Percentiles rank a stretch among this genome's conserved stretches.
phyloP scores from a whole-genome alignment of 768 basidiomycete species.

The Suillus subluteus region DNA sequence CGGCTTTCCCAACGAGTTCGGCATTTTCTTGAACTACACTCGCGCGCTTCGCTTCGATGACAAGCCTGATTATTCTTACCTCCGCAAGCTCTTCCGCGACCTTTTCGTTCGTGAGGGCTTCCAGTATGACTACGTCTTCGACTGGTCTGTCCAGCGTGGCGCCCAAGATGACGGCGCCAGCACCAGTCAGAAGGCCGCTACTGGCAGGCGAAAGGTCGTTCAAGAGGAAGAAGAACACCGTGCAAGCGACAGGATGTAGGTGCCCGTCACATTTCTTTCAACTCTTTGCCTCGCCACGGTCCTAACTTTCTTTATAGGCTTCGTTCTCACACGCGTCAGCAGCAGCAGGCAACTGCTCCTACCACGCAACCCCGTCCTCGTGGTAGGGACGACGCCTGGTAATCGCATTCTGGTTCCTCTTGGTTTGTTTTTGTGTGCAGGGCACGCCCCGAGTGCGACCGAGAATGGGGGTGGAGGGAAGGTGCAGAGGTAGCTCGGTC shows the following conservation, averaged over 20 bases:
- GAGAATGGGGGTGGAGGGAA: slow-evolving; percentile 44
- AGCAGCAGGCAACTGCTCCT: slow-evolving; percentile 63
- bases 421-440: slow-evolving; percentile 36
- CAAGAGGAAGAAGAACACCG: slow-evolving; percentile 87
- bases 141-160: slow-evolving; percentile 91
- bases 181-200: slow-evolving; percentile 62
- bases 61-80: slow-evolving; percentile 99
- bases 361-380: slow-evolving; percentile 49
- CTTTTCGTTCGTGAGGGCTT: slow-evolving; percentile 96
- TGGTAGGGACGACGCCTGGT: slow-evolving; percentile 53
- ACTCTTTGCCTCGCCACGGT: slow-evolving; percentile 17
- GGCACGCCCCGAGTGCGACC: slow-evolving; percentile 49
- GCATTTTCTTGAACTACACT: slow-evolving; percentile 98
- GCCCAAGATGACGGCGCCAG: slow-evolving; percentile 69
- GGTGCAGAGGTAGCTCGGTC: slow-evolving; percentile 38
- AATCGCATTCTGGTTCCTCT: slow-evolving; percentile 27
- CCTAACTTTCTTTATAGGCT: slow-evolving; percentile 54
- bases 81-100: slow-evolving; percentile 99
- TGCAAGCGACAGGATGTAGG: slow-evolving; percentile 83
- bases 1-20: slow-evolving; percentile 99
- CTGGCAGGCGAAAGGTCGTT: slow-evolving; percentile 76
- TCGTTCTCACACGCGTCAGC: slow-evolving; percentile 85
- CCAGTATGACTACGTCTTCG: slow-evolving; percentile 99
- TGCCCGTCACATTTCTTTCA: slow-evolving; percentile 22
- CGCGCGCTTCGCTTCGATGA: slow-evolving; percentile 99